Conservation (phyloP, 1,284 basidiomycete species). For the Polyporus tsugae region DNA sequence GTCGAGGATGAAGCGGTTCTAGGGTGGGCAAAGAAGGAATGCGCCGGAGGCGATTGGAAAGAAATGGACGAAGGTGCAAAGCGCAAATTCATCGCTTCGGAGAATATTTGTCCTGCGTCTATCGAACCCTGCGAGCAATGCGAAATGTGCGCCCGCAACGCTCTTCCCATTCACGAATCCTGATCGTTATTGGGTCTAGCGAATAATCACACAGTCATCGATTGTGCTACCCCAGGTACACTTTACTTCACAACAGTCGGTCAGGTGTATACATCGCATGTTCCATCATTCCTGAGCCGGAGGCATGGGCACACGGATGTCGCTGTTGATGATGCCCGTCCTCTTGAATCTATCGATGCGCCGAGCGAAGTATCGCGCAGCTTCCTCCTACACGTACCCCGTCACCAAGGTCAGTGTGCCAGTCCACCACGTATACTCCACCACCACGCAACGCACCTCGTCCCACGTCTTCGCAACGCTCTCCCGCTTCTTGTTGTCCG, state of each 20-base stretch:
- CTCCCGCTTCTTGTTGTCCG: slow-evolving; percentile 12
- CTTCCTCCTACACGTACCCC: background rate
- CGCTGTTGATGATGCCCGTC: slow-evolving; percentile 16
- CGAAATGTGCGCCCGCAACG: background rate
- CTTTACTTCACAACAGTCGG: background rate
- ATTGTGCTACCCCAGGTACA: background rate
- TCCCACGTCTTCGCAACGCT: slow-evolving; percentile 17
- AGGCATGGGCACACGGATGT: slow-evolving; percentile 12
- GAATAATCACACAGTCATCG: background rate
- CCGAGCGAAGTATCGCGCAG: background rate
- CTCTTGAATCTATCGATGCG: slow-evolving; percentile 13
- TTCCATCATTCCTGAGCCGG: background rate
- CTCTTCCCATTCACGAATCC: background rate
- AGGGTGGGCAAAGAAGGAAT: background rate
- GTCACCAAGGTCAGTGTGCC: background rate
- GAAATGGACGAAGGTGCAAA: background rate
- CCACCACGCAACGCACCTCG: slow-evolving; percentile 12
- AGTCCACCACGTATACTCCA: background rate
- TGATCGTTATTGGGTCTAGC: background rate
- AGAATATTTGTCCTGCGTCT: background rate
- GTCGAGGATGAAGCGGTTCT: background rate
- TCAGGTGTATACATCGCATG: background rate
- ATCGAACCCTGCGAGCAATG: slow-evolving; percentile 1
- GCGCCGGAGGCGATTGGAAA: background rate
- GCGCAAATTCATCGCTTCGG: background rate